Base-by-base conservation (phyloP, 352 stramenopile genomes). In the Globisporangium cylindrosporum region DNA sequence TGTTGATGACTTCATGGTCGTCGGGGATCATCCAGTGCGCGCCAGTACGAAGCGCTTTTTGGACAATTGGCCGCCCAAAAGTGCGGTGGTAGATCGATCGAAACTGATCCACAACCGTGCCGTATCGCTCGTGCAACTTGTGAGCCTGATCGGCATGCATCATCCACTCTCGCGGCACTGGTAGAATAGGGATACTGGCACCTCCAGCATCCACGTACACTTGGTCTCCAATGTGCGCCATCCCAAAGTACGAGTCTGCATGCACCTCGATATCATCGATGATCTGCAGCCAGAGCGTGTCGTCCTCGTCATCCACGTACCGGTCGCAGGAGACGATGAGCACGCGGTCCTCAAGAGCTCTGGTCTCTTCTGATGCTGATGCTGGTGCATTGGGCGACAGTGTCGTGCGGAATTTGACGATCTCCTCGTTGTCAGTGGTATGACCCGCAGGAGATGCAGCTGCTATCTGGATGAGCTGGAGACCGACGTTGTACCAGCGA, bases 21-120 rank as follows among this genome's bases (percentile, higher is more conserved):
- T 93, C 86, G 0, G 85, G 81, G 4, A 92, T 57, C 86, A 93
- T 93, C 84, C 82, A 92, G 64, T 92, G 84, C 14, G 86, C 86
- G 29, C 86, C 86, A 4, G 67, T 53, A 2, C 86, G 82, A 3
- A 92, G 67, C 60, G 90, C 78, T n/a, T 73, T 73, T 60, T 91
- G 82, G 0, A 77, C 64, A 53, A 67, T 60, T 1, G 72, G 71
- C 7, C 84, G 79, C 5, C 86, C 82, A 27, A 86, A 84, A 1
- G 80, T 88, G 48, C 70, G 59, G 38, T 81, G 77, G 74, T 93
- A 91, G n/a, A 90, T 73, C 12, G 38, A 53, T 36, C 86, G 80
- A 57, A 90, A 93, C 32, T 71, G 49, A 34, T 74, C 59, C n/a
- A 75, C 57, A 54, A 86, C 74, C 1, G 59, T 22, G 5, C 78